These are phyloP conservation scores for Ceratocystis cubensis DNA, from an alignment of 2,329 filamentous ascomycete species.

Conservation along the genomic window DNA sequence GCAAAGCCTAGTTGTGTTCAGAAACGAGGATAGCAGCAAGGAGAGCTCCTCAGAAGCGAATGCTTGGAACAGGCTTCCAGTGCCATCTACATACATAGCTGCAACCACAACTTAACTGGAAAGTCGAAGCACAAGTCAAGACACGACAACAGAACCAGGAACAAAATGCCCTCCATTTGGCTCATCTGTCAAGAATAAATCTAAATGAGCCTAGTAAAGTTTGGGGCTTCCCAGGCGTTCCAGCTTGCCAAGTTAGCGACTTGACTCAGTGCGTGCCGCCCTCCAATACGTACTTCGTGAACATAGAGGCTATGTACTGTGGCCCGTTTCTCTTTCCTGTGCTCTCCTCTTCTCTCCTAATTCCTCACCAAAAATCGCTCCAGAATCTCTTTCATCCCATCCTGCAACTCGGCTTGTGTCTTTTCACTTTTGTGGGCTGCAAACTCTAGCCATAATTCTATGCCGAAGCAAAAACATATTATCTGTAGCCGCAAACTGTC, in stretches of 20 bases:
- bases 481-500: background rate
- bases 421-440: background rate
- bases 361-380: background rate
- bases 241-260: too few species aligned
- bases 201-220: background rate
- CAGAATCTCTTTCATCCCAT: background rate
- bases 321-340: background rate
- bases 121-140: too few species aligned
- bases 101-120: background rate
- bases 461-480: background rate
- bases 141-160: background rate
- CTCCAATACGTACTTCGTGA: background rate
- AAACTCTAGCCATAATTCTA: background rate
- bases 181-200: background rate
- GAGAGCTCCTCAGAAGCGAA: background rate
- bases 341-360: background rate
- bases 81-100: background rate
- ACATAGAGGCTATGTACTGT: background rate
- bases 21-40: background rate
- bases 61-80: background rate
- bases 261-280: too few species aligned
- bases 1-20: background rate
- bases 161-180: background rate
- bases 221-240: background rate
- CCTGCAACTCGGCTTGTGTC: background rate